Evolutionary conservation across 2,329 filamentous ascomycete species (phyloP).

Genomic region (Fusarium stilboides): DNA sequence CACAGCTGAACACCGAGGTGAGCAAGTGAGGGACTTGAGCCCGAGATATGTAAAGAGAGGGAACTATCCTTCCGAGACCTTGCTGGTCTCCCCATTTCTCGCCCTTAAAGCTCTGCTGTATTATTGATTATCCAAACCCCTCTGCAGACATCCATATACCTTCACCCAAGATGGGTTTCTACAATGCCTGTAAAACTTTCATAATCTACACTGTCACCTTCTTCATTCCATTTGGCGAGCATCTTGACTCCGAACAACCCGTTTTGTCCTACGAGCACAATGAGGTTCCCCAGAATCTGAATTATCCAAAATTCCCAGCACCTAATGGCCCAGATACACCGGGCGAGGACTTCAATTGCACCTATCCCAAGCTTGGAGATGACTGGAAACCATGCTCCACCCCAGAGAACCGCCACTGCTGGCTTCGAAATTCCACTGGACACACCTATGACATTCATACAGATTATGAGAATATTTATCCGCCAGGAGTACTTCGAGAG

Average conservation of each 20-base stretch:
- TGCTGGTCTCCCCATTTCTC: background rate
- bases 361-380: too few relatives aligned
- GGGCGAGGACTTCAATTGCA: too few relatives aligned
- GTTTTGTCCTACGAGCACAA: background rate
- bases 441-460: background rate
- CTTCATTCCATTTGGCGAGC: background rate
- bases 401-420: background rate
- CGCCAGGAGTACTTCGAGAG: background rate
- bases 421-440: background rate
- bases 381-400: background rate
- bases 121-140: background rate
- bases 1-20: background rate
- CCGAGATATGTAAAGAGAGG: background rate
- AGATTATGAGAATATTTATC: conserved; percentile 1
- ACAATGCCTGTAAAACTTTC: background rate
- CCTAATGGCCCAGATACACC: background rate
- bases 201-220: conserved; percentile 5
- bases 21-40: background rate
- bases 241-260: background rate
- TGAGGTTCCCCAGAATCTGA: background rate
- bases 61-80: background rate
- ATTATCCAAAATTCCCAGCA: conserved; percentile 7
- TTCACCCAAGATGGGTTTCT: background rate
- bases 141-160: background rate
- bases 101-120: background rate